A percentile compares a stretch with the other conserved stretches of the same genome.
These are phyloP conservation scores for Rhododendron molle DNA, from an alignment of 148 eudicot genomes.

Conservation along the genomic window DNA sequence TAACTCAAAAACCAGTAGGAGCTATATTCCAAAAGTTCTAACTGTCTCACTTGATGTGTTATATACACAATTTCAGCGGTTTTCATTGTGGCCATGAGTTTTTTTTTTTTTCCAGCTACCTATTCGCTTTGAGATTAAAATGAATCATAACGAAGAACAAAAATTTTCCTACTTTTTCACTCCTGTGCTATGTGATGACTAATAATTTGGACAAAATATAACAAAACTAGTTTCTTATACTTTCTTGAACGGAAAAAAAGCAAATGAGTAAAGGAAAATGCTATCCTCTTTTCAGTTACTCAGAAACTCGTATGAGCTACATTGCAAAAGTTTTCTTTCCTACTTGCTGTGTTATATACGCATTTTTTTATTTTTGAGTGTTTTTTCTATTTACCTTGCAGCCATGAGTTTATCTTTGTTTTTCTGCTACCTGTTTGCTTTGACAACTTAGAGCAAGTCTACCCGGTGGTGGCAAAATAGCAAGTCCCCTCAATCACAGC, in stretches of 20 bases:
- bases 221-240: background rate
- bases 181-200: background rate
- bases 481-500: too few species aligned
- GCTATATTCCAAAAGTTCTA: background rate
- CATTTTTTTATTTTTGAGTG: background rate
- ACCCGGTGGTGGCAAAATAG: too few species aligned
- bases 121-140: background rate
- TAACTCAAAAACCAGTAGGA: background rate
- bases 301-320: background rate
- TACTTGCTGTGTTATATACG: background rate
- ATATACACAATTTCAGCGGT: too few species aligned
- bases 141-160: background rate
- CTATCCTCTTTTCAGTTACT: background rate
- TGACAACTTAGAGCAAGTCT: background rate
- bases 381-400: background rate
- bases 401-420: background rate
- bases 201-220: background rate
- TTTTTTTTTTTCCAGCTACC: background rate
- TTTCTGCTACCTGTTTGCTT: background rate
- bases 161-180: background rate
- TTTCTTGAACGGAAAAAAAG: background rate
- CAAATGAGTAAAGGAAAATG: background rate
- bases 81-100: background rate
- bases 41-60: background rate
- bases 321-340: background rate